Conservation (phyloP, 73 alveolate species). For the Paramecium sexaurelia region DNA sequence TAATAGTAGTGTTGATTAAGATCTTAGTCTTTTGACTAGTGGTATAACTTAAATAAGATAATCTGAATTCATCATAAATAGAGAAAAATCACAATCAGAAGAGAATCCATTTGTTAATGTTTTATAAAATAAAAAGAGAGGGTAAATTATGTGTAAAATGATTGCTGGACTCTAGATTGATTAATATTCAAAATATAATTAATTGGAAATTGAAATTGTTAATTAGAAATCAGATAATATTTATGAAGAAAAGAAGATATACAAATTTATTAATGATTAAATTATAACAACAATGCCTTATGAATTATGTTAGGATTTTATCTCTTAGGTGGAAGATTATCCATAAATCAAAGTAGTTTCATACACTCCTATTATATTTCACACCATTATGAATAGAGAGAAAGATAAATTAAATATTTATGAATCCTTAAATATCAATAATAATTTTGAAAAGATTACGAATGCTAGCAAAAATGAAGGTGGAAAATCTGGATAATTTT, state of each 20-base stretch:
- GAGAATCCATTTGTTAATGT: background rate
- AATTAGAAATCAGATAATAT: constrained; percentile 33
- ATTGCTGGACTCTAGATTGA: constrained; percentile 42
- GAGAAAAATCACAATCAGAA: constrained; percentile 15
- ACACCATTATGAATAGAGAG: constrained; percentile 28
- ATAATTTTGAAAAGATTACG: constrained; percentile 55
- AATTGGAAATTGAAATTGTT: background rate
- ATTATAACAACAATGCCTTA: background rate
- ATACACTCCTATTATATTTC: constrained; percentile 28
- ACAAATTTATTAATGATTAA: background rate
- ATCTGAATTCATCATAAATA: background rate
- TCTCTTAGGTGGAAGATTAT: background rate
- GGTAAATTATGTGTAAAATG: constrained; percentile 31
- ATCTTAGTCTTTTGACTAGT: background rate
- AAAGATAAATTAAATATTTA: background rate
- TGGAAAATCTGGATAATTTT: constrained; percentile 68
- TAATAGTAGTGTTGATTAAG: background rate
- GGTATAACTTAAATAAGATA: background rate
- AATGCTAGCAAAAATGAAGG: constrained; percentile 66
- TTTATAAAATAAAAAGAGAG: constrained; percentile 7
- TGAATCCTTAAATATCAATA: constrained; percentile 50
- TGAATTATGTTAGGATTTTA: background rate
- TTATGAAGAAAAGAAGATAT: constrained; percentile 20
- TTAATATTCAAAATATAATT: background rate
- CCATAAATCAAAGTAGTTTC: background rate